phyloP scores from a whole-genome alignment of 2,329 filamentous ascomycete genomes.

The Alternaria sp. region DNA sequence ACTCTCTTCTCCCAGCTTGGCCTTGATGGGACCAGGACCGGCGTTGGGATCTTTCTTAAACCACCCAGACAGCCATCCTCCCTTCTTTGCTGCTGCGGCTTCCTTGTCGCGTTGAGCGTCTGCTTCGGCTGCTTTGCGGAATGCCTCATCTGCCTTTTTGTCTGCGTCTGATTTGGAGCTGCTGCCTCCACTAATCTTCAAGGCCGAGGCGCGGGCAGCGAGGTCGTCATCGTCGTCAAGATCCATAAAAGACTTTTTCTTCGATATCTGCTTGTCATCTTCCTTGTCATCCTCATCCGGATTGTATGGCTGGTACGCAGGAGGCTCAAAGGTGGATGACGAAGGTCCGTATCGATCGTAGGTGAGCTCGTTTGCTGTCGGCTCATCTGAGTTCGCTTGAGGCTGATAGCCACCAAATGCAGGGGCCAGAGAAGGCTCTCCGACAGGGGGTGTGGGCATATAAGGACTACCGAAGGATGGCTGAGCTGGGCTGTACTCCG shows the following conservation, averaged over 20 bases:
- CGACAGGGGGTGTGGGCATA: conserved; percentile 32
- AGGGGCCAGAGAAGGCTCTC: conserved; percentile 26
- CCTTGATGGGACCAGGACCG: conserved; percentile 74
- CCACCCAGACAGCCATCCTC: conserved; percentile 86
- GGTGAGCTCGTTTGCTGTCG: conserved; percentile 15
- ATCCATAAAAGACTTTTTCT: conserved; percentile 80
- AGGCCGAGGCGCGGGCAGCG: conserved; percentile 57
- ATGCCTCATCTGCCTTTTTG: conserved; percentile 81
- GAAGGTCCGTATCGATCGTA: conserved; percentile 43
- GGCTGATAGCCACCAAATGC: conserved; percentile 37
- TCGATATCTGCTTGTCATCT: conserved; percentile 53
- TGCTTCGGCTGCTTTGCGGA: conserved; percentile 79
- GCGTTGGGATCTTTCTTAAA: conserved; percentile 75
- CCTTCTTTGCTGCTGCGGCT: conserved; percentile 56
- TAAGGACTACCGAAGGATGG: conserved; percentile 39
- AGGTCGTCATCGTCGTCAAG: conserved; percentile 78
- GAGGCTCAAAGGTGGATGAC: conserved; percentile 35
- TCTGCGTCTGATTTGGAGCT: conserved; percentile 57
- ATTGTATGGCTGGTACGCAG: conserved; percentile 55
- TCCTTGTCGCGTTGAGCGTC: conserved; percentile 66
- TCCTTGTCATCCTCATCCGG: conserved; percentile 58
- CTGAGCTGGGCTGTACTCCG: conserved; percentile 30
- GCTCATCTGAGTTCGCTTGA: conserved; percentile 34
- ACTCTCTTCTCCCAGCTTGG: conserved; percentile 92
- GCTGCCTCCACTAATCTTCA: conserved; percentile 44